phyloP scores from a whole-genome alignment of 2,329 filamentous ascomycete species.

The Talaromyces sp. region DNA sequence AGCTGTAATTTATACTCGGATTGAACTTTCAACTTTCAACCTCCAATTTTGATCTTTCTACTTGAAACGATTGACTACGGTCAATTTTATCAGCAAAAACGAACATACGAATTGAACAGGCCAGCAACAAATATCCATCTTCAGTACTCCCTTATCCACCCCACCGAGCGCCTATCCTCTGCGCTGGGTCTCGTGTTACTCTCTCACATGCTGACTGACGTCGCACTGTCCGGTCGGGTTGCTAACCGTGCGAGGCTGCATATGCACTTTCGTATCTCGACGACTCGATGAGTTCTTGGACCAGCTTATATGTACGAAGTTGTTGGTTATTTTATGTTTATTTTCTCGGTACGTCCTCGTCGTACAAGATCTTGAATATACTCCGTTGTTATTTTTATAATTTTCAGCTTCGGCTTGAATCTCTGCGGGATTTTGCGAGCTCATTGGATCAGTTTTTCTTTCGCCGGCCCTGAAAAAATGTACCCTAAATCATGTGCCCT shows the following conservation, averaged over 20 bases:
- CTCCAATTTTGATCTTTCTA: no score
- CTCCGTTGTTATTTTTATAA: background rate
- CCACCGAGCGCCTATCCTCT: background rate
- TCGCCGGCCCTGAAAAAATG: background rate
- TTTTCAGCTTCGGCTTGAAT: background rate
- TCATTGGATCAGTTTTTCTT: background rate
- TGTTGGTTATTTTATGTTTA: background rate
- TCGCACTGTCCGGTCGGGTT: background rate
- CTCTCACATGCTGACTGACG: background rate
- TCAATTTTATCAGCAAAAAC: background rate
- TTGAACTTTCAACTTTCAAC: slow-evolving; percentile 3
- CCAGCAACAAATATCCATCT: background rate
- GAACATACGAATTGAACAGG: background rate
- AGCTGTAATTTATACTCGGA: background rate
- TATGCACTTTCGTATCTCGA: background rate
- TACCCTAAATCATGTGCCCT: background rate
- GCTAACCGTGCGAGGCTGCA: slow-evolving; percentile 7
- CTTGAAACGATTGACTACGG: no score
- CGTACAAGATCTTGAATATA: background rate
- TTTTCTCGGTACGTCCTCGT: background rate
- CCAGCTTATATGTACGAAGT: background rate
- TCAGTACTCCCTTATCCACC: background rate
- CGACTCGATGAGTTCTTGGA: background rate
- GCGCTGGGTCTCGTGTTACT: background rate
- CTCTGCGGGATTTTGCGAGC: no score